Conservation (phyloP, 495 filamentous ascomycete species). For the Articulospora tetracladia region DNA sequence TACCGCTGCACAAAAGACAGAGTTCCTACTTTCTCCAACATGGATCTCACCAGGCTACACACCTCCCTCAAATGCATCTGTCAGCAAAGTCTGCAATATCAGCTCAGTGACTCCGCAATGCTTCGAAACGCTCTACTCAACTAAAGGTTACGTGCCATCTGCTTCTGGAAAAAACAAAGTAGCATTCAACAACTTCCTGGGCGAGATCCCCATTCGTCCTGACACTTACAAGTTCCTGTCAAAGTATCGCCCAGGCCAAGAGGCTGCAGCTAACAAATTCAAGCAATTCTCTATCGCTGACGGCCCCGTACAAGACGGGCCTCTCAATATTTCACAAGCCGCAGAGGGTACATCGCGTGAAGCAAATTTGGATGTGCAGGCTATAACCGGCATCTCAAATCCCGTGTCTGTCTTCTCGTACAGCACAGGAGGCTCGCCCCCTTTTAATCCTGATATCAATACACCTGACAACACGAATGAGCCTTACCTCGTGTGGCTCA, state of each 20-base stretch:
- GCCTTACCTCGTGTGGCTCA: constrained; percentile 53
- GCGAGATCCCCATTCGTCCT: constrained; percentile 56
- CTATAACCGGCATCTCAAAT: constrained; percentile 56
- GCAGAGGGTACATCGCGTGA: constrained; percentile 39
- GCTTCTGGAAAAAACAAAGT: constrained; percentile 36
- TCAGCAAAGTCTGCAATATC: constrained; percentile 40
- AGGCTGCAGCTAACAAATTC: constrained; percentile 50
- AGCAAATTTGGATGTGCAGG: constrained; percentile 69
- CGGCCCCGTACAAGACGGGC: constrained; percentile 51
- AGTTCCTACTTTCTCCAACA: background rate
- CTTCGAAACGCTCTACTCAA: constrained; percentile 50
- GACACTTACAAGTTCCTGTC: constrained; percentile 53
- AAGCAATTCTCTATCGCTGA: constrained; percentile 56
- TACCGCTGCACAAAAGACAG: background rate
- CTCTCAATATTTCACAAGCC: constrained; percentile 14
- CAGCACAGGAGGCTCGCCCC: constrained; percentile 59
- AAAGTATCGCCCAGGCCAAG: constrained; percentile 41
- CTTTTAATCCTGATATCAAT: constrained; percentile 50
- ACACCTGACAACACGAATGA: constrained; percentile 26
- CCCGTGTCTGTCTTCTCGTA: constrained; percentile 57
- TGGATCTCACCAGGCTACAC: constrained; percentile 8
- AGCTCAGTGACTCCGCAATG: constrained; percentile 49
- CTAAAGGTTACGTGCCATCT: constrained; percentile 36
- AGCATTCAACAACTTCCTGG: constrained; percentile 68
- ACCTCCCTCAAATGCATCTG: constrained; percentile 2